phyloP scores from a whole-genome alignment of 257 asterid genomes.

The Penstemon davidsonii region DNA sequence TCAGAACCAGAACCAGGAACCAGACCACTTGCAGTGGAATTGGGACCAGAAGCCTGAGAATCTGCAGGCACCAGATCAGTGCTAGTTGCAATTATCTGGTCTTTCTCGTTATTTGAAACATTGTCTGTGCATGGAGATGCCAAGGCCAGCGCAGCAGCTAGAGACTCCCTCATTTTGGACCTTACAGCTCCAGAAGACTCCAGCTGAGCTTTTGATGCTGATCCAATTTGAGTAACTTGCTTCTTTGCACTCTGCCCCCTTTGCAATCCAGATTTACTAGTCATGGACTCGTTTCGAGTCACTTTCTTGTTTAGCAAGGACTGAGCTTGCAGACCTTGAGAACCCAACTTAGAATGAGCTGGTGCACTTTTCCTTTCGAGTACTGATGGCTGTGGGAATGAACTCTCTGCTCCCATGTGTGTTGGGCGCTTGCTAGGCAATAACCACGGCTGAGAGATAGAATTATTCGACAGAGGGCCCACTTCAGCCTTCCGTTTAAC shows the following conservation, averaged over 20 bases:
- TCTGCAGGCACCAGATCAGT: constrained; percentile 30
- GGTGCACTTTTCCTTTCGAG: constrained; percentile 40
- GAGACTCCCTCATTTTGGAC: constrained; percentile 92
- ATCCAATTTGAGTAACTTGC: constrained; percentile 48
- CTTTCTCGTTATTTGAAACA: constrained; percentile 39
- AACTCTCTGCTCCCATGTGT: constrained; percentile 37
- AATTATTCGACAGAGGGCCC: constrained; percentile 34
- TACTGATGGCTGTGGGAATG: constrained; percentile 36
- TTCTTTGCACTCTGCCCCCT: constrained; percentile 64
- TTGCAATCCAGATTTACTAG: constrained; percentile 58
- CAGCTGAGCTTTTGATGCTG: constrained; percentile 49
- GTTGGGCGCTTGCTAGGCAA: constrained; percentile 57
- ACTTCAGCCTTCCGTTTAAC: constrained; percentile 77
- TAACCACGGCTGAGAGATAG: constrained; percentile 41
- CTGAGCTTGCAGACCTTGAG: constrained; percentile 39
- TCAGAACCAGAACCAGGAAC: constrained; percentile 32
- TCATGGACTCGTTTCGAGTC: constrained; percentile 55
- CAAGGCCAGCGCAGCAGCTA: constrained; percentile 74
- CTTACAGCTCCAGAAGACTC: constrained; percentile 74
- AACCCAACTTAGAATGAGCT: constrained; percentile 40
- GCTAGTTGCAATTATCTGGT: constrained; percentile 19
- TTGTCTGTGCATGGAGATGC: constrained; percentile 43
- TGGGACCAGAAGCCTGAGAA: constrained; percentile 39
- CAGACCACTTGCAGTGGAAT: constrained; percentile 26
- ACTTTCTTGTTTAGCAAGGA: constrained; percentile 45